Evolutionary conservation across 208 protist species (phyloP).

Genomic region (Entamoeba invadens): DNA sequence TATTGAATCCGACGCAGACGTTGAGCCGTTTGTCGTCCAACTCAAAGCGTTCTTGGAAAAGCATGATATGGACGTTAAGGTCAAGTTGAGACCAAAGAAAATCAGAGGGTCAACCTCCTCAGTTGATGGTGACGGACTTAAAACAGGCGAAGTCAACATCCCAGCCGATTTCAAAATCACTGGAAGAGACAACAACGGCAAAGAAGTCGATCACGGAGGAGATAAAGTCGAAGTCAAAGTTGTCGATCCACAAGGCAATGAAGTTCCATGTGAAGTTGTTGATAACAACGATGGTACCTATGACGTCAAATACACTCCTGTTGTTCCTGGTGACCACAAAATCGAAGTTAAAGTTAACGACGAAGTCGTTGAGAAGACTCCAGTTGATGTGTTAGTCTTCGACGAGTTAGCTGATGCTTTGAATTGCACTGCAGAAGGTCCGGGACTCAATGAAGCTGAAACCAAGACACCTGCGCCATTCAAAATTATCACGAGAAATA

Average conservation of each 20-base stretch:
- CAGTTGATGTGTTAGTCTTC: background rate
- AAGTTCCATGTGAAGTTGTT: background rate
- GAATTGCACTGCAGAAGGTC: background rate
- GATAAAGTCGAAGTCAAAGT: background rate
- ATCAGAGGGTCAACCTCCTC: background rate
- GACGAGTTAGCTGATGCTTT: background rate
- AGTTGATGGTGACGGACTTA: background rate
- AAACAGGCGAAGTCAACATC: background rate
- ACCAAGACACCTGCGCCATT: background rate
- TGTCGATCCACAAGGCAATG: background rate
- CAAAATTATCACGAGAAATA: background rate
- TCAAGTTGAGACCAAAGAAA: background rate
- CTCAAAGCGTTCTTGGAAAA: background rate
- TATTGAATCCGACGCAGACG: background rate
- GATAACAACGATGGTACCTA: too few relatives aligned
- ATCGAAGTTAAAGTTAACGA: background rate
- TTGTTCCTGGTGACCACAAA: background rate
- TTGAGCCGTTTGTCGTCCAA: background rate
- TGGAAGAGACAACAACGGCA: background rate
- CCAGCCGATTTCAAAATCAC: background rate
- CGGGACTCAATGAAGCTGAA: background rate
- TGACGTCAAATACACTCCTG: background rate
- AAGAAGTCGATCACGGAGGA: background rate
- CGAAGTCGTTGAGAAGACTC: background rate
- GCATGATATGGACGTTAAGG: background rate